These are phyloP conservation scores for Podaxis sp. DNA, from an alignment of 768 basidiomycete species.

Conservation along the genomic window DNA sequence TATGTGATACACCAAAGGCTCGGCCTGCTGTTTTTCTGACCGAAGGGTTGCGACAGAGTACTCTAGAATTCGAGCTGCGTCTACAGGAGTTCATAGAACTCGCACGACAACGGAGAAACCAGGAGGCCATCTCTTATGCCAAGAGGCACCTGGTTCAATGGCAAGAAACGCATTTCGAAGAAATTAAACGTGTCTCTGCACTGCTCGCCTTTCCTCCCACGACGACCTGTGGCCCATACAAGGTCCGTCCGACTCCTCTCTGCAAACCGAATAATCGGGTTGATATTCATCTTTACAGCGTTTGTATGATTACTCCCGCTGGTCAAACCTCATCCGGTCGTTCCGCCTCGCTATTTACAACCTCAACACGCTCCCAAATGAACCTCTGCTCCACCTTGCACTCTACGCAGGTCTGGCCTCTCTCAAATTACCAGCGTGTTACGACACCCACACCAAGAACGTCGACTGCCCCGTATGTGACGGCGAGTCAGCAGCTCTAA, in stretches of 20 bases:
- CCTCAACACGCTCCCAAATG: conserved; percentile 83
- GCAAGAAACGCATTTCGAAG: conserved; percentile 76
- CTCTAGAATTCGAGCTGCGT: conserved; percentile 93
- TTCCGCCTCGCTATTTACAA: conserved; percentile 88
- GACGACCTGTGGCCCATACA: conserved; percentile 77
- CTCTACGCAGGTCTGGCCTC: conserved; percentile 91
- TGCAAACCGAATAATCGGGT: conserved; percentile 2
- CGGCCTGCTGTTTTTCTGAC: conserved; percentile 3
- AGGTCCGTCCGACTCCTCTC: conserved; percentile 43
- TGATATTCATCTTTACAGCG: conserved; percentile 45
- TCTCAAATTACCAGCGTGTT: conserved; percentile 87
- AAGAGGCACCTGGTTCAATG: conserved; percentile 79
- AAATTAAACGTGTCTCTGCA: conserved; percentile 76
- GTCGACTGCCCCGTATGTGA: conserved; percentile 94
- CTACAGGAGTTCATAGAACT: conserved; percentile 97
- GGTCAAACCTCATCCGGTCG: conserved; percentile 69
- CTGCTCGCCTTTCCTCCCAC: conserved; percentile 74
- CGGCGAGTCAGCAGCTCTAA: conserved; percentile 36
- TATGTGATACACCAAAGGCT: conserved; percentile 23
- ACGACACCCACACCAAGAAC: conserved; percentile 60
- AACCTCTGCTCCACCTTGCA: conserved; percentile 84
- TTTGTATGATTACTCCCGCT: conserved; percentile 79
- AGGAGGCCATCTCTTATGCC: conserved; percentile 83
- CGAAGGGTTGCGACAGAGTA: conserved; percentile 55
- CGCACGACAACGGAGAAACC: conserved; percentile 58